A percentile compares a stretch with the other conserved stretches of the same genome.
phyloP scores from a whole-genome alignment of 2,329 filamentous ascomycete species.

The Fusarium anthophilum region DNA sequence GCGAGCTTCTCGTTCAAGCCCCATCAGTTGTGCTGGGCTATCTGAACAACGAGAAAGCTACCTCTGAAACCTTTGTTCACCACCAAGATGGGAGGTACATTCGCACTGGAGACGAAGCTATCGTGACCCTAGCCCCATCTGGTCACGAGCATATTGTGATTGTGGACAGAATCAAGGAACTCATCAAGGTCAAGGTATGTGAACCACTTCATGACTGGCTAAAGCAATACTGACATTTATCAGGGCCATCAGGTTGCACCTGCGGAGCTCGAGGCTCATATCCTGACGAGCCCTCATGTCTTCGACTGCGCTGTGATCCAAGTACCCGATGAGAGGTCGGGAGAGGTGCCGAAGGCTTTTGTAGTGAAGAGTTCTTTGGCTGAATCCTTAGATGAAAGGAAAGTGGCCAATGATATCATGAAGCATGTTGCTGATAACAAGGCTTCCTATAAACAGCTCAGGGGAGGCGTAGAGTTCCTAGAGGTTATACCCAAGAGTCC shows the following conservation, averaged over 20 bases:
- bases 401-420: constrained; percentile 60
- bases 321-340: constrained; percentile 66
- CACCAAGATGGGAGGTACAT: constrained; percentile 78
- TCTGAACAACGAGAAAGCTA: constrained; percentile 85
- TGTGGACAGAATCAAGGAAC: constrained; percentile 76
- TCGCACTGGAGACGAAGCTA: constrained; percentile 84
- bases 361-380: constrained; percentile 58
- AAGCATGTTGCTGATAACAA: constrained; percentile 73
- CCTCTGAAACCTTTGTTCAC: constrained; percentile 76
- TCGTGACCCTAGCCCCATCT: constrained; percentile 68
- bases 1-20: constrained; percentile 83
- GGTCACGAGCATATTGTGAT: constrained; percentile 86
- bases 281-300: constrained; percentile 75
- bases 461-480: constrained; percentile 60
- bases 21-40: constrained; percentile 85
- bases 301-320: constrained; percentile 80
- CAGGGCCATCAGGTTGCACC: constrained; percentile 81
- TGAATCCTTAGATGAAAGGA: constrained; percentile 58
- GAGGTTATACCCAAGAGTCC: constrained; percentile 68
- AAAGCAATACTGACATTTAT: not conserved
- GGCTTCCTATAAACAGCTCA: constrained; percentile 63
- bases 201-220: rapidly evolving
- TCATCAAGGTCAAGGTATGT: constrained; percentile 80
- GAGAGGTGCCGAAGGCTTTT: constrained; percentile 71
- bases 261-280: constrained; percentile 79